phyloP scores from a whole-genome alignment of 2,329 filamentous ascomycete species.

The Epichloe elymi region DNA sequence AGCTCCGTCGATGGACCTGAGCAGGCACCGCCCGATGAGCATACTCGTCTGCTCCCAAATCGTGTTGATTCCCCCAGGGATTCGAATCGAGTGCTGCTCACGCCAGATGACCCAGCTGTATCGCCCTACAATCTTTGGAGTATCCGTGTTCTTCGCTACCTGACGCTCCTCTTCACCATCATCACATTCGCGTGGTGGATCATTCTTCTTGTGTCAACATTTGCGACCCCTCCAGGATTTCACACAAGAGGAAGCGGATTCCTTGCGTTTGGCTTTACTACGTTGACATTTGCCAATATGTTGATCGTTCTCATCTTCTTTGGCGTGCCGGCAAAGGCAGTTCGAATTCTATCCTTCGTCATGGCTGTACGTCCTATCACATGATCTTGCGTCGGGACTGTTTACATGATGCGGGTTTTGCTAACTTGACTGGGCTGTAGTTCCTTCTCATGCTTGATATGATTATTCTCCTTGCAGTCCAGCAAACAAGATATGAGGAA shows the following conservation, averaged over 20 bases:
- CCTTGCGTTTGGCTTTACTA: conserved; percentile 75
- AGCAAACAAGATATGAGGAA: conserved; percentile 67
- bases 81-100: conserved; percentile 24
- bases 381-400: neutral
- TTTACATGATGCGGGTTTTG: neutral
- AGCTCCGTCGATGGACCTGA: conserved; percentile 13
- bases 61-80: conserved; percentile 42
- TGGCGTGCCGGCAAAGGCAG: conserved; percentile 63
- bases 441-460: conserved; percentile 43
- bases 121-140: conserved; percentile 93
- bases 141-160: conserved; percentile 64
- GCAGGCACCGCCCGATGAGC: conserved; percentile 30
- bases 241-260: conserved; percentile 85
- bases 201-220: conserved; percentile 73
- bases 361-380: conserved; percentile 33
- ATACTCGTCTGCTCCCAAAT: conserved; percentile 56
- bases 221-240: conserved; percentile 79
- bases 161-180: conserved; percentile 63
- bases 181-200: conserved; percentile 88
- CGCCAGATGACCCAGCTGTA: conserved; percentile 38
- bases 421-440: conserved; percentile 9
- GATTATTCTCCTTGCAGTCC: conserved; percentile 66
- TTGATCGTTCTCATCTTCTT: conserved; percentile 77
- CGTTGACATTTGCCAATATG: conserved; percentile 62
- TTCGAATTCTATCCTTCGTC: conserved; percentile 58